phyloP scores from a whole-genome alignment of 108 stramenopile genomes.

The Aurantiochytrium sp. region DNA sequence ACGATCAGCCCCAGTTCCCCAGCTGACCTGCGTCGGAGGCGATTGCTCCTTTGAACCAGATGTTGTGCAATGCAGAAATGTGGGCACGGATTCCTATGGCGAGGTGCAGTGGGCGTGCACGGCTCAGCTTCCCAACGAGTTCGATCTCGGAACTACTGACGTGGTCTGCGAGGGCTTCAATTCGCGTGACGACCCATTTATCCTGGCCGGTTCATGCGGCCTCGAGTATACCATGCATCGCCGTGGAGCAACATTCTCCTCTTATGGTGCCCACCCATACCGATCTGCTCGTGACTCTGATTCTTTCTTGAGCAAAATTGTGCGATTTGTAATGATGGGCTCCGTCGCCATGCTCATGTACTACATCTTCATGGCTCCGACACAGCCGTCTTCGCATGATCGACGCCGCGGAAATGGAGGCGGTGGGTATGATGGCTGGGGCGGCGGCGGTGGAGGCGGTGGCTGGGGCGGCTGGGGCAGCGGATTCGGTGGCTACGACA shows the following conservation, averaged over 20 bases:
- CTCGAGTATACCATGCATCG: background rate
- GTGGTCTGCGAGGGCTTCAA: background rate
- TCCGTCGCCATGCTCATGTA: background rate
- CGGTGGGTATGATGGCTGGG: background rate
- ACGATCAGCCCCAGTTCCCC: background rate
- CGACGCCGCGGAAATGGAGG: background rate
- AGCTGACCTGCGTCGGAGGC: background rate
- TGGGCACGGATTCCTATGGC: background rate
- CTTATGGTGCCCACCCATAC: background rate
- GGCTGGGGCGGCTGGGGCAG: background rate
- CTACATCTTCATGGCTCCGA: background rate
- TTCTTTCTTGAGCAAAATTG: background rate
- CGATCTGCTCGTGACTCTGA: background rate
- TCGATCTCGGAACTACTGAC: background rate
- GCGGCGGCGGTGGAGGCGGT: background rate
- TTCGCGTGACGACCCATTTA: background rate
- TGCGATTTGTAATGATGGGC: background rate
- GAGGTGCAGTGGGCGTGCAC: constrained; percentile 4
- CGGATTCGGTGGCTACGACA: background rate
- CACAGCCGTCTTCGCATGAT: background rate
- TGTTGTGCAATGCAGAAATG: background rate
- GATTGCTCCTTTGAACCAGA: background rate
- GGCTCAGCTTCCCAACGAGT: background rate
- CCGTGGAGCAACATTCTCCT: background rate
- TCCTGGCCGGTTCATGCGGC: background rate